Evolutionary conservation across 176 grass and related monocot genomes (phyloP).

Genomic region (Thalia dealbata): DNA sequence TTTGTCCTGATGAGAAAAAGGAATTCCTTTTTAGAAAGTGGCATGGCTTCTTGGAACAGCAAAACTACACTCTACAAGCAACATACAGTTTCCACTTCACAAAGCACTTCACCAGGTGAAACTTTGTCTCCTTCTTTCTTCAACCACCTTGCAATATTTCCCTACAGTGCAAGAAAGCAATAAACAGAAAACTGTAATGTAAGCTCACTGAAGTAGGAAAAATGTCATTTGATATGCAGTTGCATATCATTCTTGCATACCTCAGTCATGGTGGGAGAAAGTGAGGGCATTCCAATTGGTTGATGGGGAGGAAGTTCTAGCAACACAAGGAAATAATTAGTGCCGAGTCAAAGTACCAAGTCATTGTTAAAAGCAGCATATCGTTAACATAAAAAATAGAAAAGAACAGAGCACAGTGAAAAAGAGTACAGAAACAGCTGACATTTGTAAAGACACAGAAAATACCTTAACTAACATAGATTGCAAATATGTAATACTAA

Average conservation of each 20-base stretch:
- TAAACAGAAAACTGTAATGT: constrained; percentile 7
- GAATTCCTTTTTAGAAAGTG: neutral
- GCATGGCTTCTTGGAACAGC: too few species aligned
- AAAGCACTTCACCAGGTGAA: constrained; percentile 79
- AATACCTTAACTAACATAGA: too few species aligned
- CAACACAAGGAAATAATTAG: constrained; percentile 14
- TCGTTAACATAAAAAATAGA: neutral
- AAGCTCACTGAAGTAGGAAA: neutral
- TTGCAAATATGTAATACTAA: too few species aligned
- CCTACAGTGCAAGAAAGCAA: constrained; percentile 39
- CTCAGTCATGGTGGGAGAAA: constrained; percentile 98
- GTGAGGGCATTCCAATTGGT: constrained; percentile 84
- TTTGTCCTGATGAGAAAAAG: constrained; percentile 51
- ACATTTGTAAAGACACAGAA: too few species aligned
- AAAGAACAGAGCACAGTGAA: neutral
- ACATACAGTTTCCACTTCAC: constrained; percentile 83
- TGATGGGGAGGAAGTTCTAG: constrained; percentile 78
- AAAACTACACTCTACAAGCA: neutral
- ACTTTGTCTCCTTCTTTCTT: constrained; percentile 98
- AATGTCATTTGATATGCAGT: neutral
- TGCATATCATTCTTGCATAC: constrained; percentile 25
- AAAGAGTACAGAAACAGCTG: neutral
- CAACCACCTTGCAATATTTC: constrained; percentile 89
- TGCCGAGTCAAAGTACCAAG: neutral
- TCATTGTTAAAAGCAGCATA: neutral